Conservation (phyloP, 768 basidiomycete species). For the Lentinula boryana region DNA sequence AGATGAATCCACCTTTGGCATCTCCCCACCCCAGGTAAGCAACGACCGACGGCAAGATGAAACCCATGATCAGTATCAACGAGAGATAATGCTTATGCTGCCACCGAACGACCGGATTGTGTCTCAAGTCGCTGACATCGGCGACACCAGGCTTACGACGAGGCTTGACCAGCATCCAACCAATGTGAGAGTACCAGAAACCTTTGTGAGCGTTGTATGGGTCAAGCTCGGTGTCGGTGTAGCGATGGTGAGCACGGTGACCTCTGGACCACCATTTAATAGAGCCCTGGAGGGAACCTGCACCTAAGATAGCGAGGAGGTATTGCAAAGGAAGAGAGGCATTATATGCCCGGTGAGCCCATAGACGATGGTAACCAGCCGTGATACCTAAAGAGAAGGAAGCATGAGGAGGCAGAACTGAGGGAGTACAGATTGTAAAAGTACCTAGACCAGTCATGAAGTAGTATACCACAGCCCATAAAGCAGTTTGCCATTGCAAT, state of each 20-base stretch:
- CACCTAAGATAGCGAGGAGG: slow-evolving; percentile 74
- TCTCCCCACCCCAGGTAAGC: slow-evolving; percentile 84
- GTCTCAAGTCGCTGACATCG: slow-evolving; percentile 80
- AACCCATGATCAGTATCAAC: slow-evolving; percentile 64
- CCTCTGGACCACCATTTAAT: slow-evolving; percentile 96
- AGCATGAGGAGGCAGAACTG: slow-evolving; percentile 14
- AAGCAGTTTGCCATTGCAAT: slow-evolving; percentile 60
- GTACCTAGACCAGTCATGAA: slow-evolving; percentile 69
- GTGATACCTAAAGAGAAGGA: slow-evolving; percentile 63
- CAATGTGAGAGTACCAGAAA: slow-evolving; percentile 80
- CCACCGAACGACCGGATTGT: slow-evolving; percentile 78
- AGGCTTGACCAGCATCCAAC: slow-evolving; percentile 93
- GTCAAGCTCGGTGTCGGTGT: slow-evolving; percentile 96
- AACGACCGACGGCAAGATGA: slow-evolving; percentile 70
- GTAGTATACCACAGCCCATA: slow-evolving; percentile 67
- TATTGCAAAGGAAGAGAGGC: slow-evolving; percentile 85
- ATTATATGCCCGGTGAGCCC: slow-evolving; percentile 96
- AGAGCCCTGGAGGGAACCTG: slow-evolving; percentile 93
- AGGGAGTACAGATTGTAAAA: slow-evolving; percentile 17
- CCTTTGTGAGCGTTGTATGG: slow-evolving; percentile 93
- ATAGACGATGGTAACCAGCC: slow-evolving; percentile 94
- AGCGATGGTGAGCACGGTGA: slow-evolving; percentile 95
- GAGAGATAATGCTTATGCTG: slow-evolving; percentile 77
- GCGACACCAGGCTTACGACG: slow-evolving; percentile 85
- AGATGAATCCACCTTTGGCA: slow-evolving; percentile 79